Evolutionary conservation across 164 flowering plant species (phyloP), one percentile per base, ranked within the genome.

Genomic region (Taxillus chinensis): DNA sequence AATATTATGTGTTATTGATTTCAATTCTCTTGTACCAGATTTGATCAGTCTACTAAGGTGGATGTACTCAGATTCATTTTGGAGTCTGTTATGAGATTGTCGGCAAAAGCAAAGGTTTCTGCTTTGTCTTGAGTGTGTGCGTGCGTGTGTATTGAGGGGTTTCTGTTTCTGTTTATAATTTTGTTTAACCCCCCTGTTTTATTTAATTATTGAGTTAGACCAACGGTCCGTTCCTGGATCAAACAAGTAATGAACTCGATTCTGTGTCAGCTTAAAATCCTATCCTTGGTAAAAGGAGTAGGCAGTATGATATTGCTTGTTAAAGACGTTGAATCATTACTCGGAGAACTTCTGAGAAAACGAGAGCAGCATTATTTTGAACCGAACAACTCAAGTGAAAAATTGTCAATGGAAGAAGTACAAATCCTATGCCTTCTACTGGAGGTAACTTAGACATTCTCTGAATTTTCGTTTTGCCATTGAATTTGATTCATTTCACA

Each of bases 91-190:
- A 67, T 86, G 40, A 68, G 74, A 59, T 78, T 86, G 67, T 79
- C 96, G 70, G 62, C 81, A 48, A 74, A 78, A 79, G 97, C 80
- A 43, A 90, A 84, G 96, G 98, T 92, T 64, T 55, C 73, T 38
- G 5, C 38, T 9, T 55, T 16, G 15, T 7, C 16, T 55, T 55
- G 9, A 2, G 27, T 27, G 27, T 27, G 27, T 55, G 9, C 1
- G 27, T 27, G 27, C 2, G 27, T 27, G 27, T 27, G 27, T 27
- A 27, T 27, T 27, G 27, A 2, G 27, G 27, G 27, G 27, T 27
- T 27, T 27, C 27, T 27, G 27, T 27, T 27, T 27, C 27, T 27
- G 27, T 27, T 27, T 27, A n/a, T 55, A 6, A 5, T 2, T n/a
- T n/a, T 55, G 40, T 7, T 55, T 16, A 2, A 27, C 56, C 56